These are phyloP conservation scores for Neurospora intermedia DNA, from an alignment of 495 filamentous ascomycete species.

Conservation along the genomic window DNA sequence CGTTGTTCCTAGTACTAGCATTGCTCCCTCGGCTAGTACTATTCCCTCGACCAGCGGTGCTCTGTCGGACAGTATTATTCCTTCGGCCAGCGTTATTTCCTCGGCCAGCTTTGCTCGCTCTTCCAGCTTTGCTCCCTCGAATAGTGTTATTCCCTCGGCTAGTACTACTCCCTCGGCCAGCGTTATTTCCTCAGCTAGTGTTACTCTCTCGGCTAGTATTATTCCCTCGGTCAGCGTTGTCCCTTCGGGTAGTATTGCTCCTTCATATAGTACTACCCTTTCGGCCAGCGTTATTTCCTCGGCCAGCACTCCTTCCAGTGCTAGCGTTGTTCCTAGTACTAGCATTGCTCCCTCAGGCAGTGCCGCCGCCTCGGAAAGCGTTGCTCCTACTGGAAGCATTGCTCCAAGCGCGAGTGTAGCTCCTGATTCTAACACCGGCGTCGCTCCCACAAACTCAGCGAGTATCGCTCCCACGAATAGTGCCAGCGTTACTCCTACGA, in stretches of 20 bases:
- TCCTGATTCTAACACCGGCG: neutral
- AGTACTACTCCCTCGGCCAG: too few species aligned
- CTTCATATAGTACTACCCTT: neutral
- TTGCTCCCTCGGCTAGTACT: neutral
- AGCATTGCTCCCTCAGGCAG: neutral
- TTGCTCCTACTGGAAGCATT: neutral
- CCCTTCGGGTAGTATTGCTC: neutral
- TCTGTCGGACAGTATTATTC: too few species aligned
- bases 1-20: neutral
- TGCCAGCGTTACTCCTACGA: neutral
- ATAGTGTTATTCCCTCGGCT: too few species aligned
- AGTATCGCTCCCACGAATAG: neutral
- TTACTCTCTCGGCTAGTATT: neutral
- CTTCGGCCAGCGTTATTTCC: too few species aligned
- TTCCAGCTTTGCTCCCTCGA: too few species aligned
- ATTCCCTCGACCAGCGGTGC: neutral
- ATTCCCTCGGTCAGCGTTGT: rapidly evolving
- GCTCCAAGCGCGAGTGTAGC: neutral
- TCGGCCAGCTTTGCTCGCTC: too few species aligned
- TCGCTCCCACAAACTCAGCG: neutral
- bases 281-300: neutral
- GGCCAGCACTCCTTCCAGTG: neutral
- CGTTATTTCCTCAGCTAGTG: too few species aligned
- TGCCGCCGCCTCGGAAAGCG: neutral
- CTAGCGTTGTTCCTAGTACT: neutral